Evolutionary conservation across 345 rosid species (phyloP), one percentile per base, ranked within the genome.

Genomic region (Bretschneidera sinensis): DNA sequence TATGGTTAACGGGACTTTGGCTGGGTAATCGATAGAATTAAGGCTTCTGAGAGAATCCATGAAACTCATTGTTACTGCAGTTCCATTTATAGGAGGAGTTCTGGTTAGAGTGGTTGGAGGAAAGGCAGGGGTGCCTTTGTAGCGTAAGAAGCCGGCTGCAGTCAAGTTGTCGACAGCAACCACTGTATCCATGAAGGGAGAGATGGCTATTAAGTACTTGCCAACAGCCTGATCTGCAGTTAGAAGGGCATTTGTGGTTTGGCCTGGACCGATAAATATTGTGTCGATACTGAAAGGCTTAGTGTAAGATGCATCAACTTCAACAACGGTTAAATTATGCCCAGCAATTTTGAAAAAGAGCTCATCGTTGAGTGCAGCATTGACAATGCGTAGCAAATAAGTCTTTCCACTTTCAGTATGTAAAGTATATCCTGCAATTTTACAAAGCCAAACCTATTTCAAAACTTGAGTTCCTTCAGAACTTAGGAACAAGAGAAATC

Each of bases 171-270:
- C 74, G 9, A 89, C 80, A 1, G 84, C 66, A 16, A 89, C 81
- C 21, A 56, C 5, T 0, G 88, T 83, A 56, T 89, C 96, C 96
- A 86, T 89, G 79, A 89, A 89, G 6, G 96, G 91, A 5, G 91
- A 84, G 35, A 84, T 49, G 21, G 83, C 78, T 45, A 86, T 76
- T 48, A 82, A 28, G 77, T 71, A 89, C 55, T 75, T 86, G 15
- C 87, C 85, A 15, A 45, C 31, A 21, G 24, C 61, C 60, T 72
- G 59, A 48, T 78, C 66, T 17, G 92, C 74, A 9, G 69, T 74
- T 31, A 89, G 69, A n/a, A 89, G 70, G 43, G 81, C 85, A 45
- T 74, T 89, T 56, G 96, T 83, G 65, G 96, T 89, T 50, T 89
- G 96, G 19, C 91, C 96, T 0, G 96, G 96, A 43, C 76, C 91